A percentile compares a stretch with the other conserved stretches of the same genome.
phyloP scores from a whole-genome alignment of 306 rosid genomes.

The Benincasa hispida region DNA sequence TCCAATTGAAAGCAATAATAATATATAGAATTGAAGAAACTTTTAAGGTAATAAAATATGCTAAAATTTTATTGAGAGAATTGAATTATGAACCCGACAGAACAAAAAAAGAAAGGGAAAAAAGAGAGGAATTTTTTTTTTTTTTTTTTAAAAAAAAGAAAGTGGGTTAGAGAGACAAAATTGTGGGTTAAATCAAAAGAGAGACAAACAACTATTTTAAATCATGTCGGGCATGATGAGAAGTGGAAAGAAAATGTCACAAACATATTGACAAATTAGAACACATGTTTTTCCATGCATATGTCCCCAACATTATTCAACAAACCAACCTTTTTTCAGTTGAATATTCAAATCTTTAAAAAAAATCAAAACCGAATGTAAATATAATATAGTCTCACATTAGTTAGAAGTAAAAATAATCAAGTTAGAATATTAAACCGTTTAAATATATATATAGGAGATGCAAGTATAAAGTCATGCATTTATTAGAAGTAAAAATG shows the following conservation, averaged over 20 bases:
- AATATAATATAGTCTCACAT: too few species aligned
- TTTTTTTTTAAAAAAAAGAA: too few species aligned
- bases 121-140: neutral
- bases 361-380: too few species aligned
- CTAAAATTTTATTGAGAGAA: neutral
- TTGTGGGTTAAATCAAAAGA: slow-evolving; percentile 37
- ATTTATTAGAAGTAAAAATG: too few species aligned
- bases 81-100: neutral
- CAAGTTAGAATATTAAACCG: too few species aligned
- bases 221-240: slow-evolving; percentile 49
- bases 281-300: slow-evolving; percentile 38
- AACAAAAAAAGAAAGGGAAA: neutral
- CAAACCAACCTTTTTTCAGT: neutral
- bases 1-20: neutral
- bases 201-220: slow-evolving; percentile 12
- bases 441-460: too few species aligned
- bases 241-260: slow-evolving; percentile 24
- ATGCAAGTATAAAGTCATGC: too few species aligned
- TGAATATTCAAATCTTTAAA: neutral
- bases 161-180: slow-evolving; percentile 20
- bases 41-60: neutral
- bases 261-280: slow-evolving; percentile 29
- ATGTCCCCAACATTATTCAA: slow-evolving; percentile 11
- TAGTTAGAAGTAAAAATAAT: too few species aligned
- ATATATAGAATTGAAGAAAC: neutral